Conservation (phyloP, 208 protist species). For the Wallacemonas sp. region DNA sequence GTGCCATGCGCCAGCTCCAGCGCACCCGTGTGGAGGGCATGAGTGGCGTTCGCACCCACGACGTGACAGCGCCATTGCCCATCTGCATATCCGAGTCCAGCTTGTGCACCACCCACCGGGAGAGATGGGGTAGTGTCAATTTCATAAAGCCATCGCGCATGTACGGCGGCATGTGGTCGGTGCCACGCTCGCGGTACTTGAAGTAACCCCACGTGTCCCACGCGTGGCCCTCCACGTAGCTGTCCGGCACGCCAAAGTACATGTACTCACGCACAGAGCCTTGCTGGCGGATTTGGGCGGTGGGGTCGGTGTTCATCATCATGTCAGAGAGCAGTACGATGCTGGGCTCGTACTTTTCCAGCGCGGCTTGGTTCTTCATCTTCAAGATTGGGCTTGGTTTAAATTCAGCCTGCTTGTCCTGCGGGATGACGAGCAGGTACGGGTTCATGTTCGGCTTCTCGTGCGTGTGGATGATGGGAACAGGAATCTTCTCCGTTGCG, state of each 20-base stretch:
- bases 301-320: conserved; percentile 77
- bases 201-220: conserved; percentile 88
- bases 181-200: conserved; percentile 69
- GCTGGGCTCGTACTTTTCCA: conserved; percentile 86
- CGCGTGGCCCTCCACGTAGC: conserved; percentile 79
- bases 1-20: conserved; percentile 60
- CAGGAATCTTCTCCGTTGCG: conserved; percentile 70
- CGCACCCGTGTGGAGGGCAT: conserved; percentile 33
- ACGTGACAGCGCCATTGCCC: conserved; percentile 71
- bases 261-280: conserved; percentile 84
- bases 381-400: conserved; percentile 80
- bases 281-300: conserved; percentile 70
- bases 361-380: conserved; percentile 76
- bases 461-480: conserved; percentile 77
- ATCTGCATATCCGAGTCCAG: conserved; percentile 82
- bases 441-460: conserved; percentile 87
- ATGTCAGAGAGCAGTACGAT: conserved; percentile 88
- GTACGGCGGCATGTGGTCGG: conserved; percentile 63
- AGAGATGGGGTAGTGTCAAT: conserved; percentile 64
- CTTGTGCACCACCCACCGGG: conserved; percentile 85
- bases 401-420: conserved; percentile 77
- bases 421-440: conserved; percentile 84
- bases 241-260: conserved; percentile 83
- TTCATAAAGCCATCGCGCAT: conserved; percentile 81
- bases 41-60: conserved; percentile 70